Percentiles rank a stretch among this genome's conserved stretches.
Evolutionary conservation across 2,329 filamentous ascomycete genomes (phyloP).

Genomic region (Fusarium haematococcum): DNA sequence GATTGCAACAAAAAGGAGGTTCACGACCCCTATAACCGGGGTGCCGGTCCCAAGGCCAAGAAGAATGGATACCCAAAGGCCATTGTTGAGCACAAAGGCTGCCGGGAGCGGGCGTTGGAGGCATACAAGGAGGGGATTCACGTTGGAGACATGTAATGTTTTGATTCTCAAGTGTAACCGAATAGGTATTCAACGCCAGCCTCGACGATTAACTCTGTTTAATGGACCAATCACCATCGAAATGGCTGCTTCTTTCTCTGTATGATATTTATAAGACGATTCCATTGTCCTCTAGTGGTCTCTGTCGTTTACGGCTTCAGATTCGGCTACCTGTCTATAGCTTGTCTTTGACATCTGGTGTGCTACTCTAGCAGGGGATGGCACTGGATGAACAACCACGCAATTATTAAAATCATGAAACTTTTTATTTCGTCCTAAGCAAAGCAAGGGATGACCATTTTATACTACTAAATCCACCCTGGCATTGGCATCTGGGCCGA

Average conservation of each 20-base stretch:
- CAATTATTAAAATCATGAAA: neutral
- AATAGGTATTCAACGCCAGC: neutral
- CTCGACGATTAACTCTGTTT: neutral
- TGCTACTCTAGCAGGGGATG: neutral
- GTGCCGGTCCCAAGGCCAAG: slow-evolving; percentile 68
- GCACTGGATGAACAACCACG: neutral
- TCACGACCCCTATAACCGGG: slow-evolving; percentile 82
- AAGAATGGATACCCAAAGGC: slow-evolving; percentile 78
- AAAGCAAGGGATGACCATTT: neutral
- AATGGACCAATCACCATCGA: neutral
- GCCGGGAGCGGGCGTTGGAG: slow-evolving; percentile 73
- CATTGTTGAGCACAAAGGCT: slow-evolving; percentile 79
- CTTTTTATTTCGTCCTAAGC: neutral
- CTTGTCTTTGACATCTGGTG: neutral
- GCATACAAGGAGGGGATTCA: slow-evolving; percentile 72
- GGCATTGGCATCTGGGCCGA: neutral
- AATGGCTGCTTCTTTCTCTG: neutral
- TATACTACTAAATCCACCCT: neutral
- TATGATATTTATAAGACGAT: neutral
- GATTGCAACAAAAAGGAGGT: slow-evolving; percentile 75
- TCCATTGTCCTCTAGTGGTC: neutral
- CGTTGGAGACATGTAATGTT: slow-evolving; percentile 40
- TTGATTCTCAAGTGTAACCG: neutral
- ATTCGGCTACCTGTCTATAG: neutral
- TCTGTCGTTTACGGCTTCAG: neutral